These are phyloP conservation scores for Neopestalotiopsis rosae DNA, from an alignment of 2,329 filamentous ascomycete species.

Conservation along the genomic window DNA sequence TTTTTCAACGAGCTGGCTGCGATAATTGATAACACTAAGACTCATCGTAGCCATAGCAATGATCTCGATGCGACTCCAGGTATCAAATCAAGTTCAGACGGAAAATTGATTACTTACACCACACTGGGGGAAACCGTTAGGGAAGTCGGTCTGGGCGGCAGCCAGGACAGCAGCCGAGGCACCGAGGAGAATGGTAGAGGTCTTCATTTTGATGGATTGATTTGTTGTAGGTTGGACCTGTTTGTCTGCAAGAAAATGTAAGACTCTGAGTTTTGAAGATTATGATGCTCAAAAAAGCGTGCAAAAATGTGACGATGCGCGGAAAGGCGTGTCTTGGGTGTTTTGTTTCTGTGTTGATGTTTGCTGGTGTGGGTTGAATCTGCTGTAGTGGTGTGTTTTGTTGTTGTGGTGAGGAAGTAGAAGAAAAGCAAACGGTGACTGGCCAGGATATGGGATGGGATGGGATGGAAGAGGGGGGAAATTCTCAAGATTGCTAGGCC, in stretches of 20 bases:
- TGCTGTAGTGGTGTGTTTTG: not conserved
- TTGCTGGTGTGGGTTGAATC: not conserved
- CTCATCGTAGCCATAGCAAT: not conserved
- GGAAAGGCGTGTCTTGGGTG: conserved; percentile 21
- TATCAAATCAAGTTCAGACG: not conserved
- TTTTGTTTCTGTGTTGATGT: conserved; percentile 12
- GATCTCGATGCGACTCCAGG: not conserved
- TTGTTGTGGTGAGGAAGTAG: not conserved
- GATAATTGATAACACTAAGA: not conserved
- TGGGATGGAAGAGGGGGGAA: not conserved
- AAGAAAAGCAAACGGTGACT: not conserved
- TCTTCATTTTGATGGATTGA: conserved; percentile 54
- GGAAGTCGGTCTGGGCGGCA: conserved; percentile 44
- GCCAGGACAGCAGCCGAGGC: conserved; percentile 43
- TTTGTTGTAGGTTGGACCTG: conserved; percentile 5
- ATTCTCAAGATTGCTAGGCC: not conserved
- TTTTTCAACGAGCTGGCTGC: conserved; percentile 14
- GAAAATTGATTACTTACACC: conserved; percentile 46
- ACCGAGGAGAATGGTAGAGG: conserved; percentile 47
- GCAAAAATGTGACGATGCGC: conserved; percentile 26
- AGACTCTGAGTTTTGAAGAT: conserved; percentile 8
- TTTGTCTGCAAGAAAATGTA: conserved; percentile 13
- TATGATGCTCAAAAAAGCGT: conserved; percentile 20
- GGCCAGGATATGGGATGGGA: not conserved
- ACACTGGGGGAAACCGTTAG: conserved; percentile 51